Evolutionary conservation across 305 asterid genomes (phyloP).

Genomic region (Plantago coronopus): DNA sequence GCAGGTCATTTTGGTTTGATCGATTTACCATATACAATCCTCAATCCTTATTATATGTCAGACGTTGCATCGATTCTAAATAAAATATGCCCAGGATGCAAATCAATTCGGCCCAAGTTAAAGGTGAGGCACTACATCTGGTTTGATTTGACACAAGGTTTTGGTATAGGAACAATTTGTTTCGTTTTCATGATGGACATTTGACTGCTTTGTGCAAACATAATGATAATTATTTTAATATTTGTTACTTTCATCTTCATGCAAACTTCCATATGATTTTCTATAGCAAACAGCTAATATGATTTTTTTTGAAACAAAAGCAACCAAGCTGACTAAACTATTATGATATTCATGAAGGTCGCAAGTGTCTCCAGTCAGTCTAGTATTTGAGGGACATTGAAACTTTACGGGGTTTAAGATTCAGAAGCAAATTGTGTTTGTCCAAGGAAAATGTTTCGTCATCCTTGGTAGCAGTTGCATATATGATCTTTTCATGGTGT

Average conservation of each 20-base stretch:
- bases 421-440: no score
- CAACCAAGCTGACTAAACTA: slow-evolving; percentile 18
- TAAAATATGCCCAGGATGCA: slow-evolving; percentile 90
- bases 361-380: slow-evolving; percentile 14
- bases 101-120: slow-evolving; percentile 44
- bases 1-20: slow-evolving; percentile 96
- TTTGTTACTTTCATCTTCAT: slow-evolving; percentile 8
- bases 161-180: no score
- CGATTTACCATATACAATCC: slow-evolving; percentile 61
- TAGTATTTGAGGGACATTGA: slow-evolving; percentile 19
- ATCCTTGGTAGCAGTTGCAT: no score
- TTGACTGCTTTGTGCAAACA: slow-evolving; percentile 1
- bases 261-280: not conserved
- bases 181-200: not conserved
- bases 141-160: slow-evolving; percentile 21
- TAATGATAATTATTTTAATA: slow-evolving; percentile 2
- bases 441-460: no score
- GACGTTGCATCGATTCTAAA: slow-evolving; percentile 75
- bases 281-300: slow-evolving; percentile 7
- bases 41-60: slow-evolving; percentile 70
- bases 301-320: slow-evolving; percentile 5
- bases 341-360: slow-evolving; percentile 9
- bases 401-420: slow-evolving; percentile 11
- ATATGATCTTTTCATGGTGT: no score
- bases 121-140: slow-evolving; percentile 63